Conservation (phyloP, 2,329 filamentous ascomycete genomes). For the Sporothrix inflata region DNA sequence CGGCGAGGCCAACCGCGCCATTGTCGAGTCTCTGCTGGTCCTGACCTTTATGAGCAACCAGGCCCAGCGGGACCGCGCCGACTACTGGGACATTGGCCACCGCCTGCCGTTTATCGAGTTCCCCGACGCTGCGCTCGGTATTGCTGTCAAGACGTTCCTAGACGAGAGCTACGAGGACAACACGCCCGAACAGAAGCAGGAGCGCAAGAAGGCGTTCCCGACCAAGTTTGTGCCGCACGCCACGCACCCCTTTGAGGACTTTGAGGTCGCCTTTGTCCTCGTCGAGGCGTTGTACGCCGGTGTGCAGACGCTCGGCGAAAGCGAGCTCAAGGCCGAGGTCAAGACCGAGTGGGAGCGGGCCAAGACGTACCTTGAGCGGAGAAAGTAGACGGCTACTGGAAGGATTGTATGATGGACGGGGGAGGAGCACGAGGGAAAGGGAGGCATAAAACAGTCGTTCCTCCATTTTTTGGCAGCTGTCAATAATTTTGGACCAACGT, state of each 20-base stretch:
- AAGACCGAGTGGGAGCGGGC: conserved; percentile 60
- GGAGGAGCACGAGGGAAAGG: neutral
- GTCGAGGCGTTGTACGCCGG: conserved; percentile 61
- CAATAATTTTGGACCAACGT: no score
- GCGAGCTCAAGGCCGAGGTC: conserved; percentile 52
- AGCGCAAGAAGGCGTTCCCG: conserved; percentile 56
- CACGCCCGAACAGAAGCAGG: conserved; percentile 47
- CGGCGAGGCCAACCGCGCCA: conserved; percentile 75
- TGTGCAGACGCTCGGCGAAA: conserved; percentile 56
- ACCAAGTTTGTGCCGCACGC: conserved; percentile 61
- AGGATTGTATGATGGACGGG: neutral
- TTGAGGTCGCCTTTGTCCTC: conserved; percentile 60
- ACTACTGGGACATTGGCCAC: conserved; percentile 70
- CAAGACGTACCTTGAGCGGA: conserved; percentile 53
- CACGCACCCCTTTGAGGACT: conserved; percentile 61
- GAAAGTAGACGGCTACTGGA: neutral
- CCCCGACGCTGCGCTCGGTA: conserved; percentile 74
- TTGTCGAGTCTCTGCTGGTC: conserved; percentile 80
- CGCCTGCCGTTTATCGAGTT: conserved; percentile 48
- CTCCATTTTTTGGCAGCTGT: no score
- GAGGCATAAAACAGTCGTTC: no score
- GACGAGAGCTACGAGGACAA: conserved; percentile 62
- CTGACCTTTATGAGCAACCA: conserved; percentile 82
- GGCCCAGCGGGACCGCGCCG: conserved; percentile 69
- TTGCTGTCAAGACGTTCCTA: conserved; percentile 77